Conservation (phyloP, 2,329 filamentous ascomycete genomes). For the Cladosporium sp. region DNA sequence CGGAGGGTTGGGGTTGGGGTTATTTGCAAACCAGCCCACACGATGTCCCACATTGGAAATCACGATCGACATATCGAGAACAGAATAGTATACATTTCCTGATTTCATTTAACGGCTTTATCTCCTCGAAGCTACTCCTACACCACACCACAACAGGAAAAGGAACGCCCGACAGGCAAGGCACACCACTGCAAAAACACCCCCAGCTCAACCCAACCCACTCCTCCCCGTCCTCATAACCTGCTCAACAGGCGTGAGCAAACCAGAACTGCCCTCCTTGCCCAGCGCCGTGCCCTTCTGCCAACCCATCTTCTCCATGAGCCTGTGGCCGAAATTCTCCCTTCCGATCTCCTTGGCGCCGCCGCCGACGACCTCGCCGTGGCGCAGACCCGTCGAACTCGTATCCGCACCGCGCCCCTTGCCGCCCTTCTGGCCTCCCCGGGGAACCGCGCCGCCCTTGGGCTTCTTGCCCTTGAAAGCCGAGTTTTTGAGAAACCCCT, state of each 20-base stretch:
- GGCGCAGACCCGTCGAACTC: constrained; percentile 56
- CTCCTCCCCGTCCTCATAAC: constrained; percentile 83
- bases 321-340: constrained; percentile 77
- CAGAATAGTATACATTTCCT: too few species aligned
- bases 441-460: constrained; percentile 16
- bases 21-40: too few species aligned
- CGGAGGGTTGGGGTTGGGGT: too few species aligned
- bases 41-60: too few species aligned
- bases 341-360: constrained; percentile 77
- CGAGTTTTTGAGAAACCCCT: constrained; percentile 49
- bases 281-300: constrained; percentile 80
- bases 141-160: background rate
- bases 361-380: constrained; percentile 85
- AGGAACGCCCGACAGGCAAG: background rate
- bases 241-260: constrained; percentile 78
- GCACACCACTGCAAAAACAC: background rate
- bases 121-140: too few species aligned
- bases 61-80: too few species aligned
- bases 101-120: too few species aligned
- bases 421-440: constrained; percentile 22
- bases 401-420: constrained; percentile 35
- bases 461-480: constrained; percentile 15
- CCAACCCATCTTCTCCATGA: constrained; percentile 99
- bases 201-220: constrained; percentile 59
- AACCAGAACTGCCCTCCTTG: constrained; percentile 76